phyloP scores from a whole-genome alignment of 2,329 filamentous ascomycete species.

The Hypoxylon sp. region DNA sequence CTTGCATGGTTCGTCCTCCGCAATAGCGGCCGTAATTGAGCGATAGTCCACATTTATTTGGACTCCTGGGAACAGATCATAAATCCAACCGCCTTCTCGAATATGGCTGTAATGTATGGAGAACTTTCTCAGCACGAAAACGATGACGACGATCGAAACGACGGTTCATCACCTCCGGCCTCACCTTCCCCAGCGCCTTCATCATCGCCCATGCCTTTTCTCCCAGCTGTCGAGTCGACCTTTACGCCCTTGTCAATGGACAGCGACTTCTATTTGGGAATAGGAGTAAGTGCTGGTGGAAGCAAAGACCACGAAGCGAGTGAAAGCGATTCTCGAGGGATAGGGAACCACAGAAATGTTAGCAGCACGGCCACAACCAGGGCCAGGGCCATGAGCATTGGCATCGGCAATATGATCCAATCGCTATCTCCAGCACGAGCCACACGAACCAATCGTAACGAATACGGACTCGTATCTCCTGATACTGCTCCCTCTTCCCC shows the following conservation, averaged over 20 bases:
- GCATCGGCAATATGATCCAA: slow-evolving; percentile 54
- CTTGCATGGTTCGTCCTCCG: slow-evolving; percentile 14
- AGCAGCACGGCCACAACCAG: slow-evolving; percentile 43
- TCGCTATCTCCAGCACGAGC: slow-evolving; percentile 55
- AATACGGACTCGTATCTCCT: slow-evolving; percentile 54
- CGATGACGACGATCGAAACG: slow-evolving; percentile 48
- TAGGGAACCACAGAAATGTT: slow-evolving; percentile 35
- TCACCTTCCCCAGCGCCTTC: slow-evolving; percentile 52
- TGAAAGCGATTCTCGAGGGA: slow-evolving; percentile 24
- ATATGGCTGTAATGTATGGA: slow-evolving; percentile 50
- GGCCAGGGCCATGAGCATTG: slow-evolving; percentile 32
- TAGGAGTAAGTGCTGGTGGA: slow-evolving; percentile 8
- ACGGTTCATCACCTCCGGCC: slow-evolving; percentile 46
- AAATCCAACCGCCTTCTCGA: slow-evolving; percentile 5
- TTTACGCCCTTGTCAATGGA: slow-evolving; percentile 56
- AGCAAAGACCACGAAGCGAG: slow-evolving; percentile 16
- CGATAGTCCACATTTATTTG: not conserved
- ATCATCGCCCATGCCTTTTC: slow-evolving; percentile 54
- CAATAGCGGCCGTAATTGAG: slow-evolving; percentile 15
- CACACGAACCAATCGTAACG: slow-evolving; percentile 46
- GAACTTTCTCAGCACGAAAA: slow-evolving; percentile 49
- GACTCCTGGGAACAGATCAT: slow-evolving; percentile 15
- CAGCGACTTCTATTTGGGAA: slow-evolving; percentile 47
- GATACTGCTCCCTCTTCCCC: slow-evolving; percentile 46
- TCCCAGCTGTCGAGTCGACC: slow-evolving; percentile 48